These are phyloP conservation scores for Didymellaceae sp. DNA, from an alignment of 2,329 filamentous ascomycete genomes.

Conservation along the genomic window DNA sequence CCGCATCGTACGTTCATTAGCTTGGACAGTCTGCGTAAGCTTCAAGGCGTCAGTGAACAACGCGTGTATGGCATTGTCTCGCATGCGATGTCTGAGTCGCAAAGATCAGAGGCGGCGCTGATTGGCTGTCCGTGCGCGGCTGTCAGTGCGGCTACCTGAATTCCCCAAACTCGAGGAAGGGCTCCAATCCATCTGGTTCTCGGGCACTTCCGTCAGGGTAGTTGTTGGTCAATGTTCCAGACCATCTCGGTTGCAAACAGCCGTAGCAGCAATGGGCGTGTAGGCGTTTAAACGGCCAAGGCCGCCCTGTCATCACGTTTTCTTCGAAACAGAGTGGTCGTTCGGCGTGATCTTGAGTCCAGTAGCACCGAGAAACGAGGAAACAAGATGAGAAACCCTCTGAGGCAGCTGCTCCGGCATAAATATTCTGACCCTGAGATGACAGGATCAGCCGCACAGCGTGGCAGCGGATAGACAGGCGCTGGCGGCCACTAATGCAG, in stretches of 20 bases:
- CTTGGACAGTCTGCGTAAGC: too few relatives aligned
- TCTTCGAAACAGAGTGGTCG: neutral
- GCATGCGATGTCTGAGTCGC: conserved; percentile 8
- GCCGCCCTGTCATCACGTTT: neutral
- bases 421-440: conserved; percentile 9
- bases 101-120: neutral
- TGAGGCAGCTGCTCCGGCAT: conserved; percentile 10
- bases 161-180: conserved; percentile 3
- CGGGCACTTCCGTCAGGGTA: neutral
- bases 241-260: neutral
- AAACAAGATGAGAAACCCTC: conserved; percentile 15
- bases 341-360: neutral
- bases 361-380: conserved; percentile 4
- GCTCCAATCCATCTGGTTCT: conserved; percentile 1
- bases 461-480: neutral
- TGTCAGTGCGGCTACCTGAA: conserved; percentile 8
- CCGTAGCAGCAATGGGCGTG: neutral
- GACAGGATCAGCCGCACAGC: conserved; percentile 1
- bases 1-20: too few relatives aligned
- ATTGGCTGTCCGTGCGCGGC: conserved; percentile 4
- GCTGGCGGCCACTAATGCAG: neutral
- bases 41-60: too few relatives aligned
- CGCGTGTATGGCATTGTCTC: too few relatives aligned
- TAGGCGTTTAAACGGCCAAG: neutral
- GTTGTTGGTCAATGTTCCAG: neutral